Conservation (phyloP, 768 basidiomycete genomes). For the Suillus brevipes region DNA sequence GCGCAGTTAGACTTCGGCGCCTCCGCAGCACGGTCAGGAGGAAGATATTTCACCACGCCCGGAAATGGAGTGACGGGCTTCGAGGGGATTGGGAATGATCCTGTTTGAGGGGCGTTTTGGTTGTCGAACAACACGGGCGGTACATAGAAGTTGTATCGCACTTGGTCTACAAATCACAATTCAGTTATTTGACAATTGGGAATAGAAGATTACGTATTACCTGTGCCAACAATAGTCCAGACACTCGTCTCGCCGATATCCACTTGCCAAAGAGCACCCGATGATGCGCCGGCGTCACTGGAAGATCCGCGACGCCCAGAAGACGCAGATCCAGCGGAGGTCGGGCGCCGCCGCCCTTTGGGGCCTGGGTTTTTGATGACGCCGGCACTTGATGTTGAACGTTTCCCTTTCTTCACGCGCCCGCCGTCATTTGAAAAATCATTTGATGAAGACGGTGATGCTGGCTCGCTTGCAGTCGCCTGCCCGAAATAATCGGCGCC, state of each 20-base stretch:
- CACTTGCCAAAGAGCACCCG: slow-evolving; percentile 83
- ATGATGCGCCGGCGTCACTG: slow-evolving; percentile 68
- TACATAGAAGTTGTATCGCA: slow-evolving; percentile 92
- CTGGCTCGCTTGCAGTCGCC: slow-evolving; percentile 65
- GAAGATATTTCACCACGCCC: slow-evolving; percentile 86
- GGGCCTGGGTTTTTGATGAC: slow-evolving; percentile 37
- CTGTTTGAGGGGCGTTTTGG: slow-evolving; percentile 67
- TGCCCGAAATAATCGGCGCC: slow-evolving; percentile 67
- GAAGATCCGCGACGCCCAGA: slow-evolving; percentile 66
- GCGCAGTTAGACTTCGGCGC: slow-evolving; percentile 72
- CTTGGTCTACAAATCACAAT: slow-evolving; percentile 58
- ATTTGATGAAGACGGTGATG: slow-evolving; percentile 59
- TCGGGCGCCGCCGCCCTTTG: slow-evolving; percentile 68
- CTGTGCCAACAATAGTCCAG: slow-evolving; percentile 93
- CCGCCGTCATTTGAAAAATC: slow-evolving; percentile 82
- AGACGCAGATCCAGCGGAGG: slow-evolving; percentile 71
- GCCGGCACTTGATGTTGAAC: slow-evolving; percentile 71
- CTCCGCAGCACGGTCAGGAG: slow-evolving; percentile 84
- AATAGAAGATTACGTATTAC: slow-evolving; percentile 41
- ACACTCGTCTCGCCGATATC: slow-evolving; percentile 93
- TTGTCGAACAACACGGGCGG: slow-evolving; percentile 83
- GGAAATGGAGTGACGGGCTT: slow-evolving; percentile 88
- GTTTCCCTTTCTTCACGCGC: slow-evolving; percentile 77
- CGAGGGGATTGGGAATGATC: slow-evolving; percentile 76
- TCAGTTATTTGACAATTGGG: slow-evolving; percentile 13